phyloP scores from a whole-genome alignment of 1,284 basidiomycete species.

The Blastosporella zonata region DNA sequence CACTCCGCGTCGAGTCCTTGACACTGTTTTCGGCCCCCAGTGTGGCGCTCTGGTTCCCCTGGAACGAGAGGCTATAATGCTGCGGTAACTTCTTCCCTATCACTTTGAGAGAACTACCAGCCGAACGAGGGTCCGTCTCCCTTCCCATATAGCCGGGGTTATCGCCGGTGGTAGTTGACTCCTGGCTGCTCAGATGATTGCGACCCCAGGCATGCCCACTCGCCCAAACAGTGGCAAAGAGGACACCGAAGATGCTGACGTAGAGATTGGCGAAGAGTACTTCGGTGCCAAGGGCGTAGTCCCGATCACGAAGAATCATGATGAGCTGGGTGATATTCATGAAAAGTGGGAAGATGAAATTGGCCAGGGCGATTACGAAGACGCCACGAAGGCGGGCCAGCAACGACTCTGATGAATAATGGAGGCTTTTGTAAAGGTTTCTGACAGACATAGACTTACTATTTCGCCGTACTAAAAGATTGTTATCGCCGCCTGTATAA shows the following conservation, averaged over 20 bases:
- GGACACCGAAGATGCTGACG: constrained; percentile 34
- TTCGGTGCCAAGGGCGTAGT: constrained; percentile 10
- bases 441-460: not conserved
- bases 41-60: not conserved
- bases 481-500: constrained; percentile 1
- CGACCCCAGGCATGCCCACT: constrained; percentile 18
- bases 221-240: constrained; percentile 38
- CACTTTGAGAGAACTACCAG: not conserved
- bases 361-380: constrained; percentile 30
- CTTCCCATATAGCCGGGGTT: constrained; percentile 5
- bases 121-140: not conserved
- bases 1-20: not conserved
- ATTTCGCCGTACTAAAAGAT: constrained; percentile 5
- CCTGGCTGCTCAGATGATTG: not conserved
- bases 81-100: not conserved
- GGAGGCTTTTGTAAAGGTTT: constrained; percentile 20
- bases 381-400: constrained; percentile 3
- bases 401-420: constrained; percentile 16
- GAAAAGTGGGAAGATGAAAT: constrained; percentile 29
- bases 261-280: constrained; percentile 24
- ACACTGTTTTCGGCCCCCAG: not conserved
- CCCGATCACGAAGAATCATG: constrained; percentile 23
- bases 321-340: constrained; percentile 29
- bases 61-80: not conserved
- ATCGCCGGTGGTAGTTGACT: constrained; percentile 5